Evolutionary conservation across 257 asterid species (phyloP).

Genomic region (Echium plantagineum): DNA sequence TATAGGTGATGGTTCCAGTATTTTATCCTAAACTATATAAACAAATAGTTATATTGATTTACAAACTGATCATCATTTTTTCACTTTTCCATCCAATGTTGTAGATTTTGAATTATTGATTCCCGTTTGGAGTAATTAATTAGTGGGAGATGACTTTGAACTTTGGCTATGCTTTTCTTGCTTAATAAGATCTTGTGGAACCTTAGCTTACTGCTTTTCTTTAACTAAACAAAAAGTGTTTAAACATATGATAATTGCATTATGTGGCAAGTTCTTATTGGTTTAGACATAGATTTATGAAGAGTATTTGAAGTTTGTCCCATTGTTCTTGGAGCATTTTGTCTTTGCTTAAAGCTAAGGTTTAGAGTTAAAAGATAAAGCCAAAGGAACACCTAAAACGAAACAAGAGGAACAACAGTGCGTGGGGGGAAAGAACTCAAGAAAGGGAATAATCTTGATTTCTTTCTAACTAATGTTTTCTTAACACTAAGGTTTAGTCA

Average conservation of each 20-base stretch:
- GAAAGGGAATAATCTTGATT: too few species aligned
- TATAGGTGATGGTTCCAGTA: too few species aligned
- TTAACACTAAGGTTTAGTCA: too few species aligned
- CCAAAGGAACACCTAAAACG: slow-evolving; percentile 15
- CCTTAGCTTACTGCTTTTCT: slow-evolving; percentile 1
- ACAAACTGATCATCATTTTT: too few species aligned
- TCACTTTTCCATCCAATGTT: too few species aligned
- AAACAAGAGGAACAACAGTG: slow-evolving; percentile 16
- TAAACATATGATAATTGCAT: neutral
- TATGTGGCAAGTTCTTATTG: slow-evolving; percentile 21
- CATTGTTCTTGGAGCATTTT: slow-evolving; percentile 36
- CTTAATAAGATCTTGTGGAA: slow-evolving; percentile 25
- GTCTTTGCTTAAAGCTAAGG: slow-evolving; percentile 50
- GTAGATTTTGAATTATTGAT: too few species aligned
- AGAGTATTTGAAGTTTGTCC: slow-evolving; percentile 13
- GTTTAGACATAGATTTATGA: slow-evolving; percentile 4
- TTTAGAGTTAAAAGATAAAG: slow-evolving; percentile 45
- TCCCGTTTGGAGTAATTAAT: neutral
- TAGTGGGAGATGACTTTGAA: slow-evolving; percentile 19
- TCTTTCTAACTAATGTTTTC: too few species aligned
- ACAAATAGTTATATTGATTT: too few species aligned
- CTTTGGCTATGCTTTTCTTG: slow-evolving; percentile 52
- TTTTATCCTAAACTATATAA: too few species aligned
- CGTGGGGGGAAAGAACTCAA: slow-evolving; percentile 2
- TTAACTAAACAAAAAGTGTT: neutral